phyloP scores from a whole-genome alignment of 2,329 filamentous ascomycete species.

The Zymoseptoria passerinii region DNA sequence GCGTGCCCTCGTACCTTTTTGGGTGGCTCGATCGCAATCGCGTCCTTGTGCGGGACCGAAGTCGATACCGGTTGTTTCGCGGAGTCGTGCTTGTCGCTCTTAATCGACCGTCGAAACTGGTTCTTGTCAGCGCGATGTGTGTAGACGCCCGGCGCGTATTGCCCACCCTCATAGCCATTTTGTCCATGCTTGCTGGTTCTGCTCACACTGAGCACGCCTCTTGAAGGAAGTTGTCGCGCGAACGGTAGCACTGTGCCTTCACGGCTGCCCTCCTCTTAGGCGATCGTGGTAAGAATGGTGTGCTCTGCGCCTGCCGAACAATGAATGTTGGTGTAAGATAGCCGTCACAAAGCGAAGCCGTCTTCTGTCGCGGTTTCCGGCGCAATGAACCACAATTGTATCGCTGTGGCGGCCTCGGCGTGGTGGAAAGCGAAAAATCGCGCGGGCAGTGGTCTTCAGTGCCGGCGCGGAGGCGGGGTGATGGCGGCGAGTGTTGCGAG shows the following conservation, averaged over 20 bases:
- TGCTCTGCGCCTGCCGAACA: not conserved
- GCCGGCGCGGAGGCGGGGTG: not conserved
- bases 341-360: not conserved
- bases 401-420: not conserved
- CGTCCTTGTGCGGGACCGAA: slow-evolving; percentile 74
- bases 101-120: slow-evolving; percentile 72
- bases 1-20: slow-evolving; percentile 64
- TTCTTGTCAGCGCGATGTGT: not conserved
- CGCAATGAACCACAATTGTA: not conserved
- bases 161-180: slow-evolving; percentile 16
- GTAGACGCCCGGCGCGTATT: not conserved
- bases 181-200: not conserved
- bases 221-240: not conserved
- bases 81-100: slow-evolving; percentile 68
- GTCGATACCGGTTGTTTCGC: slow-evolving; percentile 56
- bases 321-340: not conserved
- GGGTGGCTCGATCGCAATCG: slow-evolving; percentile 79
- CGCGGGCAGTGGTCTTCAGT: not conserved
- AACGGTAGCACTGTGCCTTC: not conserved
- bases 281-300: not conserved
- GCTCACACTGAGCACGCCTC: not conserved
- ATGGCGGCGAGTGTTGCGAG: not conserved
- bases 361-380: not conserved
- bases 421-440: not conserved
- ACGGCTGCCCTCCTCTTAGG: not conserved